Evolutionary conservation across 2,329 filamentous ascomycete species (phyloP), one percentile per base, ranked within the genome.

Genomic region (Raffaelea ambrosiae): DNA sequence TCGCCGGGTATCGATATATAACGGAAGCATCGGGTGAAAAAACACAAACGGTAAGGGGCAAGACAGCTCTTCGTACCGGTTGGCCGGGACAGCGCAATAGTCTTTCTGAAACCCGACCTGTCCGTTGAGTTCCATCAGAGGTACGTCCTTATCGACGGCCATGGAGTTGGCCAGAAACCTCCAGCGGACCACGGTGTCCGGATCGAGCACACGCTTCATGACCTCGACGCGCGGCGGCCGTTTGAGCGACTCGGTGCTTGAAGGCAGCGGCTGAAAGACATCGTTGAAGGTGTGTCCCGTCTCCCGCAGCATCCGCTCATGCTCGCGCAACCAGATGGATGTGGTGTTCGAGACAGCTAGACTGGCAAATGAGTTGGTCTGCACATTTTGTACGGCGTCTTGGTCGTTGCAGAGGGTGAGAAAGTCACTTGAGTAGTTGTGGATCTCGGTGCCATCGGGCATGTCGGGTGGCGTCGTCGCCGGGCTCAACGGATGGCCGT

Each of bases 1-100:
- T 61, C 79, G 80, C 51, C 93, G 78, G 10, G 90, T 93, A 64
- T 96, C 93, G 59, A 98, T 93, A 66, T 90, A 95, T 13, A 98
- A 77, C 0, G 91, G 91, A 9, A 97, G 78, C 50, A 83, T 76
- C 1, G 89, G 88, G 59, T 94, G 90, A 65, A 97, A 91, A 61
- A 90, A 88, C 21, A 91, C 85, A 57, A 89, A 89, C 1, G 86
- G 86, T 2, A 81, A 66, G 3, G 80, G 79, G 3, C 76, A 78
- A 14, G 72, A 76, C 11, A 86, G 65, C 46, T 86, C 82, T 31
- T 75, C 68, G 83, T 83, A 89, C 9, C 81, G 71, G 56, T 86
- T 88, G 26, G 73, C 72, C 1, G 76, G 69, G 47, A 86, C 76
- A 11, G 75, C 70, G 54, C 81, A 87, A 56, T 89, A 89, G 50